These are phyloP conservation scores for Salvia rosmarinus DNA, from an alignment of 257 asterid species.

Conservation along the genomic window DNA sequence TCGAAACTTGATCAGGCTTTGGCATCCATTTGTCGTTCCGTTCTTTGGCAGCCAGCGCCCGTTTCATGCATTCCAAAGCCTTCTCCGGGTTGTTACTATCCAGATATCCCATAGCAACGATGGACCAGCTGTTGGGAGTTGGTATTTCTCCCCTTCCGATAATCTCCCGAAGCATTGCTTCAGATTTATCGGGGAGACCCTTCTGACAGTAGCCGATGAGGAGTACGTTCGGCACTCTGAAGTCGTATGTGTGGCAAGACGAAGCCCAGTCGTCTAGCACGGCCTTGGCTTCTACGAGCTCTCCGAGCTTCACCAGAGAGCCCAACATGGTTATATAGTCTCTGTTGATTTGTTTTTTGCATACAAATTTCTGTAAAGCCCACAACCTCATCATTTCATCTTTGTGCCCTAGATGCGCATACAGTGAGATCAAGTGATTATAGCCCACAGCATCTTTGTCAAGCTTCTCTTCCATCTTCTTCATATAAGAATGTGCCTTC, in stretches of 20 bases:
- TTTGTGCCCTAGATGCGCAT: slow-evolving; percentile 49
- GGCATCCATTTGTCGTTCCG: slow-evolving; percentile 55
- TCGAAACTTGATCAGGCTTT: slow-evolving; percentile 42
- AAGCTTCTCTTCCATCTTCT: slow-evolving; percentile 50
- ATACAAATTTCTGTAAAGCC: slow-evolving; percentile 51
- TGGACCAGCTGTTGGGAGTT: slow-evolving; percentile 63
- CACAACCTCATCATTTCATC: slow-evolving; percentile 62
- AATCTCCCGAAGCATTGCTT: slow-evolving; percentile 45
- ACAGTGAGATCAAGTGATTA: slow-evolving; percentile 65
- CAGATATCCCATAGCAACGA: slow-evolving; percentile 54
- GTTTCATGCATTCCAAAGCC: slow-evolving; percentile 58
- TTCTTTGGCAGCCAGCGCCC: slow-evolving; percentile 53
- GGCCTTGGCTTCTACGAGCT: slow-evolving; percentile 50
- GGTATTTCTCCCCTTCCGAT: slow-evolving; percentile 49
- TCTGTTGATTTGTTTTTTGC: slow-evolving; percentile 62
- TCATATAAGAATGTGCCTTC: slow-evolving; percentile 49
- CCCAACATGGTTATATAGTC: slow-evolving; percentile 63
- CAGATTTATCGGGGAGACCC: slow-evolving; percentile 51
- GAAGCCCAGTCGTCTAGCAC: slow-evolving; percentile 60
- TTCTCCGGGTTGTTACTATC: slow-evolving; percentile 42
- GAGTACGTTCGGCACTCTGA: slow-evolving; percentile 58
- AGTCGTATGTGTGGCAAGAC: slow-evolving; percentile 47
- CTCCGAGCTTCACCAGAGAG: slow-evolving; percentile 60
- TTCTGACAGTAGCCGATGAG: slow-evolving; percentile 64
- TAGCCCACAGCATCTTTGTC: slow-evolving; percentile 52